Evolutionary conservation across 176 grass and related monocot genomes (phyloP), one percentile per base, ranked within the genome.

Genomic region (Melocanna baccifera): DNA sequence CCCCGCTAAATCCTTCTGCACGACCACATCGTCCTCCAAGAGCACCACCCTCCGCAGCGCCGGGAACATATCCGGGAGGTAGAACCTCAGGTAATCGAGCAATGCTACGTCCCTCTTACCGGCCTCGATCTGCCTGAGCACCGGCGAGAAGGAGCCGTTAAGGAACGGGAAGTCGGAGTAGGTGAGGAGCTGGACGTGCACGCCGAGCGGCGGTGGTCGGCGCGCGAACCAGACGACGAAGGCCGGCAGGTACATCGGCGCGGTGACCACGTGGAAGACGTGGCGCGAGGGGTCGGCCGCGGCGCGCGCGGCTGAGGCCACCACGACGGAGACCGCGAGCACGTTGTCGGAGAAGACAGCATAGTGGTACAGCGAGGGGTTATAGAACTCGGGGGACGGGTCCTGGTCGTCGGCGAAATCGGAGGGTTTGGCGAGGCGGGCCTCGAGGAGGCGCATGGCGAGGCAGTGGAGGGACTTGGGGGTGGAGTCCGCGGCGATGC

Each of bases 381-480:
- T 88, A 39, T 86, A 26, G 82, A 86, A 89, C 12, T 67, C 42
- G 5, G 73, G 48, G 45, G 81, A 71, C 58, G 81, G 80, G 78
- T 88, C 87, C 39, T 88, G 32, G n/a, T 87, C 87, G 67, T 87
- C 84, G 20, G 90, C 32, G 50, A 86, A 88, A 1, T 86, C 78
- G 67, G 73, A 74, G 23, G 86, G 91, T 26, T 84, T 85, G 50
- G 90, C 82, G 87, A 96, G 92, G 62, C 84, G 88, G 81, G 94
- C 89, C 88, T 95, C 93, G 52, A 99, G 91, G 48, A 99, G 93
- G 83, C 93, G 96, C 96, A 99, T 96, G 63, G 96, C 91, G 28
- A 99, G 96, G 86, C 93, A 99, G 50, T 99, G 96, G 43, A 99
- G 96, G 23, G 90, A 93, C 87, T 99, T 99, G 1, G 96, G 96